Evolutionary conservation across 257 asterid species (phyloP).

Genomic region (Solanum infundibuliforme): DNA sequence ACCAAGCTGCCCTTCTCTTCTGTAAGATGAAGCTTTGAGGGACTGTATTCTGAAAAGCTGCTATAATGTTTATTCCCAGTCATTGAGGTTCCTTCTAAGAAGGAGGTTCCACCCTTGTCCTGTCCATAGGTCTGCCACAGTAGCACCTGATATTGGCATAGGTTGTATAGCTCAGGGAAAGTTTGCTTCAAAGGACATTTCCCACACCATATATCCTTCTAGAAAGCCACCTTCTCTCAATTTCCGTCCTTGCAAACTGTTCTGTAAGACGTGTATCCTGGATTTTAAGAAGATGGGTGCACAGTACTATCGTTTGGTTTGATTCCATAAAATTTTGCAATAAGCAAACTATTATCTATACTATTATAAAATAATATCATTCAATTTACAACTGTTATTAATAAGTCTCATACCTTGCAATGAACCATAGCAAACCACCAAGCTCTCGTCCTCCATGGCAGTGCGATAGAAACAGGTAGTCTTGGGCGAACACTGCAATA

Average conservation of each 20-base stretch:
- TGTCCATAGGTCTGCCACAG: background rate
- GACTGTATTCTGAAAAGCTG: background rate
- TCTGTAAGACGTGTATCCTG: background rate
- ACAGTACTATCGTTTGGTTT: background rate
- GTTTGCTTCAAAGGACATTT: background rate
- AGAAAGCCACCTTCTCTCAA: background rate
- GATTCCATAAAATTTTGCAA: background rate
- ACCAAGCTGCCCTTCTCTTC: background rate
- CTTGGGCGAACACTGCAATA: background rate
- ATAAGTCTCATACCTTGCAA: background rate
- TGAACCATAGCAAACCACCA: background rate
- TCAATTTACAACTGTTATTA: background rate
- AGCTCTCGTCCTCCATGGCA: background rate
- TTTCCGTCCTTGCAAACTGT: background rate
- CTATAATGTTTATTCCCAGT: background rate
- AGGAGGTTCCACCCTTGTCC: background rate
- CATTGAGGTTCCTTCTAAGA: background rate
- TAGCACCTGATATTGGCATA: background rate
- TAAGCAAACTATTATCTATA: background rate
- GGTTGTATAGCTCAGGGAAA: background rate
- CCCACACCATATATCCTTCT: background rate
- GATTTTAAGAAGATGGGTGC: background rate
- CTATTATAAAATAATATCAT: background rate
- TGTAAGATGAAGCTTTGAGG: background rate
- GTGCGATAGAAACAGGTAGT: background rate